phyloP scores from a whole-genome alignment of 2,329 filamentous ascomycete species.

The Whalleya microplaca region DNA sequence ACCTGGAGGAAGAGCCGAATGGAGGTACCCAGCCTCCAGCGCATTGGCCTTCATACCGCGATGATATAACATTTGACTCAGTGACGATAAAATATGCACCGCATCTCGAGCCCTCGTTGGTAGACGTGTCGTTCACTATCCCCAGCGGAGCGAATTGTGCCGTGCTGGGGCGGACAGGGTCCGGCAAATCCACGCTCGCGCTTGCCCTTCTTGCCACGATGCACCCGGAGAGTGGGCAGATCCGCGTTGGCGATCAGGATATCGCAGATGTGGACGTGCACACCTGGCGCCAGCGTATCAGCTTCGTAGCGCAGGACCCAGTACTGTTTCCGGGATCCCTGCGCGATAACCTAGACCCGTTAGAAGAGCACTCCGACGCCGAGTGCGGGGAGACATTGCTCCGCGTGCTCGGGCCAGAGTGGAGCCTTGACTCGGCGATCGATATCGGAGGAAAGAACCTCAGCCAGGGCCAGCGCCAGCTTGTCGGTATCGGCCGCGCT shows the following conservation, averaged over 20 bases:
- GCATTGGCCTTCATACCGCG: slow-evolving; percentile 73
- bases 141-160: slow-evolving; percentile 65
- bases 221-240: slow-evolving; percentile 52
- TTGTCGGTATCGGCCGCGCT: slow-evolving; percentile 63
- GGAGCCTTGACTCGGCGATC: slow-evolving; percentile 54
- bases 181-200: slow-evolving; percentile 80
- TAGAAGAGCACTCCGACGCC: slow-evolving; percentile 58
- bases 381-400: slow-evolving; percentile 57
- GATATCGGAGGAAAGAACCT: slow-evolving; percentile 65
- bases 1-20: slow-evolving; percentile 73
- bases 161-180: slow-evolving; percentile 82
- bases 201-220: slow-evolving; percentile 62
- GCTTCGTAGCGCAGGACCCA: slow-evolving; percentile 67
- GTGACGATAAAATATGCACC: slow-evolving; percentile 81
- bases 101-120: slow-evolving; percentile 73
- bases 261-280: slow-evolving; percentile 58
- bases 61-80: slow-evolving; percentile 75
- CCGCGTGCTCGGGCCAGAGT: slow-evolving; percentile 59
- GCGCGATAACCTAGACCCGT: slow-evolving; percentile 70
- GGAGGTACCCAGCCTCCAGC: slow-evolving; percentile 72
- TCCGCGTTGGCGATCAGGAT: slow-evolving; percentile 58
- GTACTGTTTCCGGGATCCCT: slow-evolving; percentile 63
- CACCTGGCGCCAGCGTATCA: slow-evolving; percentile 59
- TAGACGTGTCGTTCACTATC: slow-evolving; percentile 71
- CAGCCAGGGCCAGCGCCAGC: slow-evolving; percentile 65